Evolutionary conservation across 2,329 filamentous ascomycete species (phyloP), one percentile per base, ranked within the genome.

Genomic region (Trichoderma pleuroti): DNA sequence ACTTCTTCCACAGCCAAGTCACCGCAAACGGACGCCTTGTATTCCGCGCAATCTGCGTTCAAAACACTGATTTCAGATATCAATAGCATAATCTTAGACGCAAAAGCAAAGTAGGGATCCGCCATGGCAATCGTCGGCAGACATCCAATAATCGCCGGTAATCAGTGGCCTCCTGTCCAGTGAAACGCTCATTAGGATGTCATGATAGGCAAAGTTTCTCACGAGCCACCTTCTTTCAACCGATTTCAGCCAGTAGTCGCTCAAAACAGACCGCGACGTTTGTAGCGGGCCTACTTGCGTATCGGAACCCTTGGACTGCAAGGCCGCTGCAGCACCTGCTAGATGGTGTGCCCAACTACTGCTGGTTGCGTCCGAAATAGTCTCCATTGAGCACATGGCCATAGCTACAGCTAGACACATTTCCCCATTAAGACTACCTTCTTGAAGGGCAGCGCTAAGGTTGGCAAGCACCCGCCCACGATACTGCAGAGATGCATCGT

Each of bases 161-260:
- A 66, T 57, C 10, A 66, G 24, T 14, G 63, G 63, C 16, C 49
- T 57, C 14, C 52, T 42, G 9, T 57, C 52, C 7, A 66, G 11
- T 4, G 63, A 57, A 2, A 66, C 63, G 12, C 63, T 66, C 63
- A 66, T 66, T 4, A 66, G 14, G 24, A 66, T 66, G 14, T 66
- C 63, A 21, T 66, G 63, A 18, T 66, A 66, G 5, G 63, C 63
- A 57, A 66, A 66, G 8, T 66, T 66, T 18, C 63, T 57, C 34
- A 66, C 49, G 24, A 66, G 24, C 63, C 63, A 66, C 18, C 30
- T 57, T 11, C 49, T n/a, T 28, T 66, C 63, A 24, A 66, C 63
- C 2, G 63, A 66, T 16, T 30, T 28, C 2, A 66, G 30, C 49
- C 63, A 66, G 34, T 57, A 57, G 34, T 54, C 24, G 18, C 52